Base-by-base conservation (phyloP, 2,329 filamentous ascomycete genomes). In the Dryadomyces sulphureus region DNA sequence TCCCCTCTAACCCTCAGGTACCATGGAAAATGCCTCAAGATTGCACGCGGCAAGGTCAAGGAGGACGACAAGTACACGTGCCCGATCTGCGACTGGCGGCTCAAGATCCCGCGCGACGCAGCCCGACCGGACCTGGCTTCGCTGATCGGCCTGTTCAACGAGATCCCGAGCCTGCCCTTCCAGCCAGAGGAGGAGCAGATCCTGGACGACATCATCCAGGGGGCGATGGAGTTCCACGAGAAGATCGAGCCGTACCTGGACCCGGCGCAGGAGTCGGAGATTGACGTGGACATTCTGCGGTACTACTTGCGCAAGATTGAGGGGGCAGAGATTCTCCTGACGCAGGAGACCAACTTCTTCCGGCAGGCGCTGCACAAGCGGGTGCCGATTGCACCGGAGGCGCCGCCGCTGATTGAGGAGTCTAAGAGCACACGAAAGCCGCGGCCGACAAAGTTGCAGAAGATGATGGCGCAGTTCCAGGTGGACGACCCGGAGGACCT, bases 61-160 rank as follows among this genome's bases (percentile, higher is more conserved):
- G 92, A 96, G 59, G 90, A 94, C 52, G 92, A 96, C 59, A 94
- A 94, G 61, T 98, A 95, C 60, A 96, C 90, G 1, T 98, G 92
- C 57, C 92, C 92, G 0, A 94, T 98, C 51, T 98, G 92, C 60
- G 92, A 98, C 61, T 95, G 89, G 79, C 82, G 92, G 17, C 84
- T 95, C 59, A 93, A 90, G 65, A 96, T 98, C 45, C 92, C 92
- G 22, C 85, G 92, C 40, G 92, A 98, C 68, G 92, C 92, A 21
- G 88, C 92, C 20, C 82, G 92, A 24, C 92, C 92, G 0, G 96
- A 95, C 63, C 70, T 98, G 1, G 92, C 98, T 60, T 89, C 96
- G 54, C 69, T 98, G 16, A 72, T 84, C 49, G 66, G 73, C 2
- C 92, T 93, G 78, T 80, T 88, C 49, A 84, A 89, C 8, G 90